Conservation (phyloP, 371 early-diverging fungal genomes). For the Lichtheimia ornata region DNA sequence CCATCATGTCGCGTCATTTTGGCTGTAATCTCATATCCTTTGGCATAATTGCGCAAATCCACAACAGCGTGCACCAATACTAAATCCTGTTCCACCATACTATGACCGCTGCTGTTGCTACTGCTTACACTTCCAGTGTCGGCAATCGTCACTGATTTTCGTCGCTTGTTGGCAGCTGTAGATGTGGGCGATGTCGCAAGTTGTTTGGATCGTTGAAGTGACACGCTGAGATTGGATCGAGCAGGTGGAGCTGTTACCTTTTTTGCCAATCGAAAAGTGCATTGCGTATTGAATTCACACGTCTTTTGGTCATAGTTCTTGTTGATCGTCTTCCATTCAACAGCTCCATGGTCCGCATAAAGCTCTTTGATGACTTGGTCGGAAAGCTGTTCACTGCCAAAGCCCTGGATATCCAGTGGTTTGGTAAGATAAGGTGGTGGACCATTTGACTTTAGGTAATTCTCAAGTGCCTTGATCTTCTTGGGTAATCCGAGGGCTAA, state of each 20-base stretch:
- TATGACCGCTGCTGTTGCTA: conserved; percentile 1
- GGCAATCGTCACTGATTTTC: too few species aligned
- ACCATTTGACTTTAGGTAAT: conserved; percentile 49
- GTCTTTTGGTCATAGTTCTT: conserved; percentile 9
- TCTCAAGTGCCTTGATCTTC: conserved; percentile 47
- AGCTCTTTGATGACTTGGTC: conserved; percentile 4
- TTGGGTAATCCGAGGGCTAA: conserved; percentile 47
- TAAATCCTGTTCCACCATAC: conserved; percentile 11
- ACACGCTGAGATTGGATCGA: conserved; percentile 10
- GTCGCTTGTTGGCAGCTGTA: conserved; percentile 1
- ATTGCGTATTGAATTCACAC: conserved; percentile 10
- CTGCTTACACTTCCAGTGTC: not conserved
- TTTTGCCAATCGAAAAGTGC: conserved; percentile 6
- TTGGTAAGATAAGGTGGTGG: conserved; percentile 45
- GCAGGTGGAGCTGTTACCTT: not conserved
- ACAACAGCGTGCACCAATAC: conserved; percentile 30
- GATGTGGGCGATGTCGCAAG: conserved; percentile 1
- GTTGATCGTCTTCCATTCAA: conserved; percentile 15
- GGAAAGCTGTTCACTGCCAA: conserved; percentile 13
- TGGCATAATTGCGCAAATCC: conserved; percentile 43
- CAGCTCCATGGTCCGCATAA: conserved; percentile 3
- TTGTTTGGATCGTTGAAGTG: conserved; percentile 5
- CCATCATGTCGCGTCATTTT: conserved; percentile 11
- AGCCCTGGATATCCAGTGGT: conserved; percentile 4
- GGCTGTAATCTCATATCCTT: conserved; percentile 32